phyloP scores from a whole-genome alignment of 192 early-diverging fungal species.

The Backusella westeae region DNA sequence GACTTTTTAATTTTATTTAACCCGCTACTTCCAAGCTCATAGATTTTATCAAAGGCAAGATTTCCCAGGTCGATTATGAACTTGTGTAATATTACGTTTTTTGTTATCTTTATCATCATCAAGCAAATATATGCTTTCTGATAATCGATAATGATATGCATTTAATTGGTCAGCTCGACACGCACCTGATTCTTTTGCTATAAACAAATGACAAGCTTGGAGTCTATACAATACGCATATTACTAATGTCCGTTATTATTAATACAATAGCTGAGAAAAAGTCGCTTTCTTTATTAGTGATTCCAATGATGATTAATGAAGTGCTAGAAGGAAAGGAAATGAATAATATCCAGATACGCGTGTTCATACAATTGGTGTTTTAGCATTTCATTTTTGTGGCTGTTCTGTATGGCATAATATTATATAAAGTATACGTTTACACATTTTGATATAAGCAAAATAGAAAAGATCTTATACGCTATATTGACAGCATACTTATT shows the following conservation, averaged over 20 bases:
- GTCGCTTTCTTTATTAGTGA: not conserved
- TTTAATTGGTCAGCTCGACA: not conserved
- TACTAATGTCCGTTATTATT: not conserved
- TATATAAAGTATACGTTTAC: not conserved
- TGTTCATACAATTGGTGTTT: not conserved
- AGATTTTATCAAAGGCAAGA: not conserved
- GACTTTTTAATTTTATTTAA: constrained; percentile 6
- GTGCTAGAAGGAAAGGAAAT: not conserved
- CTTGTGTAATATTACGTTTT: not conserved
- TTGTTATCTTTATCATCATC: constrained; percentile 1
- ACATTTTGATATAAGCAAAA: not conserved
- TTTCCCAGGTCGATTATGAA: not conserved
- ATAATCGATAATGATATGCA: not conserved
- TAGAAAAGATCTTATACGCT: not conserved
- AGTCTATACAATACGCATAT: not conserved
- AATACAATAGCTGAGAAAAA: not conserved
- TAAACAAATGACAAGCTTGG: not conserved
- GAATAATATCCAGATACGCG: not conserved
- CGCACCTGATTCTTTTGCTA: not conserved
- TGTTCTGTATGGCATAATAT: not conserved
- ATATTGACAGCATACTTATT: not conserved
- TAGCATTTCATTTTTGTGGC: not conserved
- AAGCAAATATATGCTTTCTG: not conserved
- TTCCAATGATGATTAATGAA: not conserved
- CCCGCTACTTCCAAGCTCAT: not conserved